Base-by-base conservation (phyloP, 768 basidiomycete genomes). In the Naganishia vishniacii region DNA sequence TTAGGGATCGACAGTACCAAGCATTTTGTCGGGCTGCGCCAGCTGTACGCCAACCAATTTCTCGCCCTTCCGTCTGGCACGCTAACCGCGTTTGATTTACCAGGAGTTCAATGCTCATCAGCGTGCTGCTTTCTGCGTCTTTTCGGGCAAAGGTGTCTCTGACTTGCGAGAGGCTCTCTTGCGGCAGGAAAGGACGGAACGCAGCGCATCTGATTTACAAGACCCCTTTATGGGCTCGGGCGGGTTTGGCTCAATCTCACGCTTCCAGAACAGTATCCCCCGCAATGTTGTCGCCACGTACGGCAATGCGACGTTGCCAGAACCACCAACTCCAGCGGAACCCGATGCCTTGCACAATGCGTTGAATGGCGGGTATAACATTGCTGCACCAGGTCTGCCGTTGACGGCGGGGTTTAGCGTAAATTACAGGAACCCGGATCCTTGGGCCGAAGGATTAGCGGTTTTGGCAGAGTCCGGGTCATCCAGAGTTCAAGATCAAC, bases 61-160 rank as follows among this genome's bases (percentile, higher is more conserved):
- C n/a, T n/a, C n/a, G n/a, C n/a, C n/a, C n/a, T n/a, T n/a, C n/a
- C n/a, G n/a, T n/a, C n/a, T n/a, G n/a, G n/a, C n/a, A 29, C 16
- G 45, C 20, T 42, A n/a, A 41, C 2, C 20, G 20, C 11, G 13
- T 28, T 42, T 7, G 8, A 12, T 3, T 23, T 51, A 47, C 4
- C 72, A 94, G 91, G 91, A 94, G 62, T 98, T 94, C 77, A 97
- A 89, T 72, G 81, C 86, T 40, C 87, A 86, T 48, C 95, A 99
- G 75, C 85, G 90, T 51, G 81, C 84, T 20, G 85, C 90, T 4
- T 99, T 98, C 75, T 98, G 95, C 77, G 95, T 99, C 16, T 99
- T 89, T 80, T 97, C 94, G 12, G 90, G 91, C 23, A 86, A 86
- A 68, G 93, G 94, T 7, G 89, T 99, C 1, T 79, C 83, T 12